These are phyloP conservation scores for Cyclocybe cylindracea DNA, from an alignment of 768 basidiomycete genomes.

Conservation along the genomic window DNA sequence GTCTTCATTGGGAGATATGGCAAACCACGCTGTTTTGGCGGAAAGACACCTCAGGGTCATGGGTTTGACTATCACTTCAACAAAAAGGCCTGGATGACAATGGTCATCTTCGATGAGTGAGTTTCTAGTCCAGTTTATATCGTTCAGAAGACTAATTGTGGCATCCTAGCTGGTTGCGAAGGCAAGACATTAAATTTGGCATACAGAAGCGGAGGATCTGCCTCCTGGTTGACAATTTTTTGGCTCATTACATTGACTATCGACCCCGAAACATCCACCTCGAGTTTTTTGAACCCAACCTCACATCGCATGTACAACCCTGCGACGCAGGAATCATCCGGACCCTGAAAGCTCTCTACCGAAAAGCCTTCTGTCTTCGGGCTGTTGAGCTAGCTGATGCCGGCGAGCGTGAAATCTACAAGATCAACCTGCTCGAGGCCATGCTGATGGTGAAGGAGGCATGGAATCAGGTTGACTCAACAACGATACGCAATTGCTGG, in stretches of 20 bases:
- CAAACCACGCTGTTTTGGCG: conserved; percentile 30
- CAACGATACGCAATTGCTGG: conserved; percentile 42
- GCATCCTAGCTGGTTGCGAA: too few relatives aligned
- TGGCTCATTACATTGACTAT: conserved; percentile 23
- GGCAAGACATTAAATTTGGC: too few relatives aligned
- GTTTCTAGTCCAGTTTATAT: too few relatives aligned
- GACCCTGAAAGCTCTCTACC: conserved; percentile 38
- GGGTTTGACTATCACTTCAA: conserved; percentile 39
- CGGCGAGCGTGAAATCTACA: conserved; percentile 32
- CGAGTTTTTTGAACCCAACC: conserved; percentile 34
- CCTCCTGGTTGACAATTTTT: conserved; percentile 34
- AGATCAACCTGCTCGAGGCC: conserved; percentile 38
- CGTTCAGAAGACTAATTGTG: too few relatives aligned
- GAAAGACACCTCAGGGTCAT: conserved; percentile 15
- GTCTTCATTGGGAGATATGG: conserved; percentile 36
- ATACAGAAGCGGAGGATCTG: conserved; percentile 20
- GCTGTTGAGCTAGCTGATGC: conserved; percentile 30
- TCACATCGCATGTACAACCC: conserved; percentile 37
- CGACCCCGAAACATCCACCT: conserved; percentile 23
- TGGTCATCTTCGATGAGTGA: too few relatives aligned
- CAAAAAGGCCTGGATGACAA: conserved; percentile 41
- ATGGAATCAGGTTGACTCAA: conserved; percentile 31
- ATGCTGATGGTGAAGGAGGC: conserved; percentile 35
- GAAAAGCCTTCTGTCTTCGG: conserved; percentile 22
- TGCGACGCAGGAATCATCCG: conserved; percentile 36